phyloP scores from a whole-genome alignment of 2,329 filamentous ascomycete species.

The Thielaviopsis musarum region DNA sequence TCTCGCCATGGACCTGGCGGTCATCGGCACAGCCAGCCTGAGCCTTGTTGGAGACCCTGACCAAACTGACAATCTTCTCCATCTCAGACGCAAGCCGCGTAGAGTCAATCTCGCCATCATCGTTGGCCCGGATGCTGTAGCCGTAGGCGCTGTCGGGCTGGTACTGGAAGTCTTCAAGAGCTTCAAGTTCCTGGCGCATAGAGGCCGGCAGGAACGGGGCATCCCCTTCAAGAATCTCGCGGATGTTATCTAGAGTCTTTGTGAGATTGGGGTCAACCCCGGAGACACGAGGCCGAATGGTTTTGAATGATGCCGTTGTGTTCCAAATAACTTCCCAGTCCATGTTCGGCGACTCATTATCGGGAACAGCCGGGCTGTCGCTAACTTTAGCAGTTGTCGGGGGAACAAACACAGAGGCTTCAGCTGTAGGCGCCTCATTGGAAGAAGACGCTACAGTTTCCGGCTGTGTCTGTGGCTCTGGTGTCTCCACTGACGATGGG shows the following conservation, averaged over 20 bases:
- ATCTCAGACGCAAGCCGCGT: neutral
- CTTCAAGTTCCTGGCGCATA: slow-evolving; percentile 6
- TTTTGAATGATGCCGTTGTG: slow-evolving; percentile 8
- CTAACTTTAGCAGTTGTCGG: neutral
- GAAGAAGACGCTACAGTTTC: no score
- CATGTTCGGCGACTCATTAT: neutral
- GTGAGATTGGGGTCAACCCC: slow-evolving; percentile 1
- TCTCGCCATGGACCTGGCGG: slow-evolving; percentile 1
- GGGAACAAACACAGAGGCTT: no score
- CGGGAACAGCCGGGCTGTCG: neutral
- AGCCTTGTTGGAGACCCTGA: slow-evolving; percentile 2
- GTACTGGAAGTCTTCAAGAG: slow-evolving; percentile 8
- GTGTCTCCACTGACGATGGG: no score
- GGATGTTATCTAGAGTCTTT: slow-evolving; percentile 4
- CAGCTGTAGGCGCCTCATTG: no score
- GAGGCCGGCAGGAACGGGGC: slow-evolving; percentile 4
- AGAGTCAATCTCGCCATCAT: neutral
- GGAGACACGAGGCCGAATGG: slow-evolving; percentile 2
- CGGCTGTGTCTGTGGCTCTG: no score
- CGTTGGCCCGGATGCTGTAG: neutral
- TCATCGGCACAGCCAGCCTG: neutral
- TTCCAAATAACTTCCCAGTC: slow-evolving; percentile 10
- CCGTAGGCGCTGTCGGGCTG: slow-evolving; percentile 6
- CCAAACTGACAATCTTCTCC: neutral
- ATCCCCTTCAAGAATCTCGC: slow-evolving; percentile 8